Evolutionary conservation across 1,284 basidiomycete species (phyloP), one percentile per base, ranked within the genome.

Genomic region (Boletus semigastroideus): DNA sequence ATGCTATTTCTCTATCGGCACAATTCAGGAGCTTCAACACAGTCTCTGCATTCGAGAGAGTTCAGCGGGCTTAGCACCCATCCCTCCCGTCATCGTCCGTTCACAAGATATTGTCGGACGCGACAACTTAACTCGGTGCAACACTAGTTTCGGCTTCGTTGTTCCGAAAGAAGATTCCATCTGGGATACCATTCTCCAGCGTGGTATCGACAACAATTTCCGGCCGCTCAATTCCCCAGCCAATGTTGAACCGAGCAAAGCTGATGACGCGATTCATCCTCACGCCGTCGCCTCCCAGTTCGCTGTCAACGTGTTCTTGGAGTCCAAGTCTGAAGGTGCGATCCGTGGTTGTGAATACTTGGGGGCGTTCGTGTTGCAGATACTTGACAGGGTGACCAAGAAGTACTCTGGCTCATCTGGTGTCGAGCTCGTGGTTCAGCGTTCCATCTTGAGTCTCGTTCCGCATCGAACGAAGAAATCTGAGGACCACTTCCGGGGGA

Each of bases 291-390:
- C 58, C 14, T 56, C 60, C 20, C 36, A 46, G 4, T 65, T 65
- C 14, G 64, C 64, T n/a, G 54, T 68, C 3, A 69, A 69, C 37
- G 41, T 66, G 1, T 66, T 69, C 20, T 12, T 66, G 14, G 57
- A 69, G 45, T 0, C 42, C 6, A 33, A 46, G 25, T 1, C 42
- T 39, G 2, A 13, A 1, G 42, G 33, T 28, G 5, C 11, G 4
- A 19, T 40, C 22, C 52, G 47, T 14, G 7, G 9, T 2, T 53
- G 56, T 44, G 36, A 63, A 38, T 69, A 69, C 33, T 7, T 64
- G 27, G 66, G 67, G 46, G 56, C 64, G 17, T 67, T 46, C 38
- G 42, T 67, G 3, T 33, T 69, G 1, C 51, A 53, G 10, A 8
- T 8, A 1, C 10, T 31, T 3, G 30, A 31, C 11, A 31, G 25